Evolutionary conservation across 2,329 filamentous ascomycete species (phyloP).

Genomic region (Trichophyton rubrum): DNA sequence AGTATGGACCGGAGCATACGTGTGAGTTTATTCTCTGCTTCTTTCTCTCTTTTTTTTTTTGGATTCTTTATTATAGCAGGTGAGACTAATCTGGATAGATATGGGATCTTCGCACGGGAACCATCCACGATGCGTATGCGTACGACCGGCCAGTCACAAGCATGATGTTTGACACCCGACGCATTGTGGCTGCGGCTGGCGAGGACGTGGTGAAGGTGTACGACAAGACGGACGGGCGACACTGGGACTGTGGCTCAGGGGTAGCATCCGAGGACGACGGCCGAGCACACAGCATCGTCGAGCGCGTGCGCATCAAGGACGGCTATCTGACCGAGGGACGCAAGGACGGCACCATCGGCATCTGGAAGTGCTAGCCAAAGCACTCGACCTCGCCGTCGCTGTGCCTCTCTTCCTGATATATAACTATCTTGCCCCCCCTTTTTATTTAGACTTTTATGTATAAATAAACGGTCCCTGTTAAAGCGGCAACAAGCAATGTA

Average conservation of each 20-base stretch:
- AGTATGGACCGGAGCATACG: slow-evolving; percentile 85
- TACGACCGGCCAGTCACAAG: slow-evolving; percentile 84
- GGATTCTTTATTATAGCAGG: too few species aligned
- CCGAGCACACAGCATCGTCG: slow-evolving; percentile 56
- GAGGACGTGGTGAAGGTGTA: slow-evolving; percentile 96
- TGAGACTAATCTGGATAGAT: slow-evolving; percentile 48
- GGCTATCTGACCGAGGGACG: slow-evolving; percentile 89
- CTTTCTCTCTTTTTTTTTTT: background rate
- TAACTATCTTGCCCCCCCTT: background rate
- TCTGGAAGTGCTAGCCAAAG: slow-evolving; percentile 60
- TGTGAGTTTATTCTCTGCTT: slow-evolving; percentile 45
- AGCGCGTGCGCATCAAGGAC: slow-evolving; percentile 80
- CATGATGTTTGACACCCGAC: slow-evolving; percentile 91
- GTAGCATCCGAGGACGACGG: slow-evolving; percentile 53
- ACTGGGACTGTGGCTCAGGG: slow-evolving; percentile 92
- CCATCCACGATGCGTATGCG: slow-evolving; percentile 89
- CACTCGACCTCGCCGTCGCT: background rate
- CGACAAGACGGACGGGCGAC: slow-evolving; percentile 87
- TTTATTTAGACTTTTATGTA: background rate
- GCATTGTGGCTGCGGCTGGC: slow-evolving; percentile 80
- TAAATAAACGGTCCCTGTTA: background rate
- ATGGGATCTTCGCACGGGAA: slow-evolving; percentile 93
- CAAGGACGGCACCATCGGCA: slow-evolving; percentile 72
- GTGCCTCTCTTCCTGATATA: background rate
- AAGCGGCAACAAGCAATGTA: background rate